Base-by-base conservation (phyloP, 2,329 filamentous ascomycete species). In the Colletotrichum sp. region DNA sequence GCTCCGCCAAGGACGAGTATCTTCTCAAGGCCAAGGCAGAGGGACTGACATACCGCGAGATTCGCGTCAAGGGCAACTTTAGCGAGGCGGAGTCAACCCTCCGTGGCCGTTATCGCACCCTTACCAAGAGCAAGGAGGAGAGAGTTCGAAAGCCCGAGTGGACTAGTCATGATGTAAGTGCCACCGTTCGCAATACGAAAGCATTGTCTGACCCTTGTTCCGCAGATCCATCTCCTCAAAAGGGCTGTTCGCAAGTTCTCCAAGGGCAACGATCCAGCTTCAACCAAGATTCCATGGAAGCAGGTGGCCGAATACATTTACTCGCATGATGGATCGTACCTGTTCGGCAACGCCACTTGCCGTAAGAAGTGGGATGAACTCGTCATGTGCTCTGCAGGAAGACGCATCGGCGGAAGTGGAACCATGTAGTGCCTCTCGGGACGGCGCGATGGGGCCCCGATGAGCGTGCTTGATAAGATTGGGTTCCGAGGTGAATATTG, bases 51-150 rank as follows among this genome's bases (percentile, higher is more conserved):
- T 95, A 95, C 83, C 90, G 88, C 70, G 88, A 93, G 74, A 95
- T 95, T 79, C 89, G 89, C 48, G 79, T 81, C 8, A 80, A 84
- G 21, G 90, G 92, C 16, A 84, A 86, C 2, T 93, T 93, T 77
- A 83, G 81, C 1, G 92, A 94, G 79, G 92, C 93, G 2, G 93
- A 95, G 83, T 94, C 93, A 13, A 96, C 94, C 1, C 86, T 96
- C 48, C 89, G 94, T 16, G 94, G 94, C 0, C 89, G 93, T 0
- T 92, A 90, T 78, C 87, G 94, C 6, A 91, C 89, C 4, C 82
- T 95, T 79, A 94, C 91, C 9, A 95, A 94, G 84, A 83, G 85
- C 15, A 91, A 91, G 79, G 86, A 89, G 39, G 87, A 91, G 72
- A 87, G 94, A 7, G 90, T 94, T 4, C 87, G 94, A 9, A 92